Evolutionary conservation across 1,284 basidiomycete species (phyloP).

Genomic region (Ganoderma lingzhi): DNA sequence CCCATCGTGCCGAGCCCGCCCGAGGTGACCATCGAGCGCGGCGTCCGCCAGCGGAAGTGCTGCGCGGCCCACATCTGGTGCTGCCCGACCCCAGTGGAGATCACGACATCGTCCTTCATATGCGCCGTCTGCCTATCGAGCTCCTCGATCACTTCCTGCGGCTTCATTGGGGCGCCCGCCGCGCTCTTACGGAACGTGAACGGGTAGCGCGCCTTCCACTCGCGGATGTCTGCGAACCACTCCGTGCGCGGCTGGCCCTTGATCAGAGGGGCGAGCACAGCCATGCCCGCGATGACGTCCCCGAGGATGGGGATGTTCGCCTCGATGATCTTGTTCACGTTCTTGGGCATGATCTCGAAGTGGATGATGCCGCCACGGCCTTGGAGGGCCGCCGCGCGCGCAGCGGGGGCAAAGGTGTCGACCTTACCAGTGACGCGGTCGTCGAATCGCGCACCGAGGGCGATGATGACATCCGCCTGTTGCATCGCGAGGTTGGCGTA

Average conservation of each 20-base stretch:
- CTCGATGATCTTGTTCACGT: constrained; percentile 98
- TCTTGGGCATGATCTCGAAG: constrained; percentile 99
- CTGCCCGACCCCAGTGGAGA: constrained; percentile 96
- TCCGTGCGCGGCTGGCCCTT: constrained; percentile 66
- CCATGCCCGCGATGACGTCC: constrained; percentile 89
- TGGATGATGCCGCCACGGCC: constrained; percentile 97
- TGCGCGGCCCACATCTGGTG: constrained; percentile 99
- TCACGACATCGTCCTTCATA: constrained; percentile 88
- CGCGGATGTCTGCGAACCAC: constrained; percentile 86
- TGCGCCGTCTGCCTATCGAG: constrained; percentile 76
- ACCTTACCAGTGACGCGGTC: constrained; percentile 97
- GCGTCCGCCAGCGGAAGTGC: constrained; percentile 90
- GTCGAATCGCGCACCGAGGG: constrained; percentile 95
- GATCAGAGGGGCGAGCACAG: constrained; percentile 85
- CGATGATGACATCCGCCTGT: constrained; percentile 96
- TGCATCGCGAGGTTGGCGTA: constrained; percentile 99
- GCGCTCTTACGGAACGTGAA: constrained; percentile 86
- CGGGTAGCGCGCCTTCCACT: constrained; percentile 91
- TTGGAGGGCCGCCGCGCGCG: constrained; percentile 85
- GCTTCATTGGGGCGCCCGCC: constrained; percentile 83
- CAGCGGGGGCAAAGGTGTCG: constrained; percentile 91
- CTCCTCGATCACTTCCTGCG: constrained; percentile 96
- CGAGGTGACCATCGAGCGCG: constrained; percentile 93
- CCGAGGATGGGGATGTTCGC: constrained; percentile 95
- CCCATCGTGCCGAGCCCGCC: constrained; percentile 99